Conservation (phyloP, 257 asterid species). For the Handroanthus guayacan region DNA sequence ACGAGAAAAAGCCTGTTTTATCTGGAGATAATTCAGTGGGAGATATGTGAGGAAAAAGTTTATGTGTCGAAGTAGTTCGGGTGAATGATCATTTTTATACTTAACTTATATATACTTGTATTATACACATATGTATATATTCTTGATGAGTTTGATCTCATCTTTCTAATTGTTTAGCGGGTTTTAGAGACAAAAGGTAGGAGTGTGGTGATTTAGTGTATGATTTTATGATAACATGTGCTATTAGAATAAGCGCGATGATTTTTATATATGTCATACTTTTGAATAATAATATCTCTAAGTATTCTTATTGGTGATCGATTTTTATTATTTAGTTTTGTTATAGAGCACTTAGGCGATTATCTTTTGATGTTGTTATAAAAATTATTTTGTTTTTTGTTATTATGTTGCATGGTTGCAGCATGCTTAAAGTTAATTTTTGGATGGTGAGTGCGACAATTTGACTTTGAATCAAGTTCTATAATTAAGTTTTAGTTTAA, state of each 20-base stretch:
- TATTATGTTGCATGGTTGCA: neutral
- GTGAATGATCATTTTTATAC: constrained; percentile 5
- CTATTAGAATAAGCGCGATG: neutral
- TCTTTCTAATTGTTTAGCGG: too few relatives aligned
- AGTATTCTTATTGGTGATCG: too few relatives aligned
- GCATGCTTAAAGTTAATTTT: too few relatives aligned
- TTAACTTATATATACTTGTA: neutral
- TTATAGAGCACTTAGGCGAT: neutral
- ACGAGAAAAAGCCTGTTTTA: constrained; percentile 46
- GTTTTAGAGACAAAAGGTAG: neutral
- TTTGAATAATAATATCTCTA: neutral
- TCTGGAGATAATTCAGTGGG: constrained; percentile 21
- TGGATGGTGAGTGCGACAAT: too few relatives aligned
- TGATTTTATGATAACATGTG: neutral
- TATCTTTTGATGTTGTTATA: neutral
- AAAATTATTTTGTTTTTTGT: neutral
- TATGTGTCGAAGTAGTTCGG: constrained; percentile 16
- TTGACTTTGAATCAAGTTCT: too few relatives aligned
- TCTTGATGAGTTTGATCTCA: neutral
- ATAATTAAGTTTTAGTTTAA: too few relatives aligned
- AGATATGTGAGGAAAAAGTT: constrained; percentile 14
- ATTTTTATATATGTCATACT: neutral
- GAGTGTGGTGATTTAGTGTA: neutral
- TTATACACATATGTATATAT: neutral
- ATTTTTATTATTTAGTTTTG: too few relatives aligned